Conservation (phyloP, 1,284 basidiomycete genomes). For the Cutaneotrichosporon sp. region DNA sequence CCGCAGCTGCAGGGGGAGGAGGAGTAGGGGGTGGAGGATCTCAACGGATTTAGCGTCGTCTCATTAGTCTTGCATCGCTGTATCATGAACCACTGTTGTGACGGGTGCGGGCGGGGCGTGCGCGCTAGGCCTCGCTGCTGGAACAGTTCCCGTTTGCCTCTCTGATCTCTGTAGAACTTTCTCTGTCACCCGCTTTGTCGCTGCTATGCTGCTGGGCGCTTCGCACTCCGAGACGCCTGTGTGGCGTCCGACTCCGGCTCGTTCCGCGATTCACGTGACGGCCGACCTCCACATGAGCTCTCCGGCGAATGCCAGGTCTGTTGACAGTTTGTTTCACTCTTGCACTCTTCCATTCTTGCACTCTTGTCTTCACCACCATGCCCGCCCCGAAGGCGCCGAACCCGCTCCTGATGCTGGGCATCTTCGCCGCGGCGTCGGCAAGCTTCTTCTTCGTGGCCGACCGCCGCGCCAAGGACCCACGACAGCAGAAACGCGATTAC, state of each 20-base stretch:
- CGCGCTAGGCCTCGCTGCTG: too few species aligned
- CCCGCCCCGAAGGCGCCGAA: slow-evolving; percentile 30
- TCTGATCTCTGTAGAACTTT: too few species aligned
- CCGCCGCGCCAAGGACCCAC: slow-evolving; percentile 26
- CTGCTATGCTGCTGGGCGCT: too few species aligned
- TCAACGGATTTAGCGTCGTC: background rate
- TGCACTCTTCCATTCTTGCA: background rate
- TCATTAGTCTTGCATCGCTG: background rate
- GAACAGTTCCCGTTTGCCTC: too few species aligned
- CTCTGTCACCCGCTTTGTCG: too few species aligned
- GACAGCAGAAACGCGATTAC: slow-evolving; percentile 17
- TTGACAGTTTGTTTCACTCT: background rate
- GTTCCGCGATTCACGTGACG: too few species aligned
- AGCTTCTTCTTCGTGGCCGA: slow-evolving; percentile 35
- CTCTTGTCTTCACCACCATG: background rate
- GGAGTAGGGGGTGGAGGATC: background rate
- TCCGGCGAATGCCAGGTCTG: too few species aligned
- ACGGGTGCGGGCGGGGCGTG: too few species aligned
- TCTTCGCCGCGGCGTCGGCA: slow-evolving; percentile 27
- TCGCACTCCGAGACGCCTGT: too few species aligned
- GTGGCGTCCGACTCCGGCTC: background rate
- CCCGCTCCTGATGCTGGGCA: slow-evolving; percentile 34
- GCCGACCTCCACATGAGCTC: too few species aligned
- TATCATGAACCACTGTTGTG: background rate
- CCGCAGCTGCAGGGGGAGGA: background rate